Conservation (phyloP, 2,329 filamentous ascomycete species). For the Cadophora gregata region DNA sequence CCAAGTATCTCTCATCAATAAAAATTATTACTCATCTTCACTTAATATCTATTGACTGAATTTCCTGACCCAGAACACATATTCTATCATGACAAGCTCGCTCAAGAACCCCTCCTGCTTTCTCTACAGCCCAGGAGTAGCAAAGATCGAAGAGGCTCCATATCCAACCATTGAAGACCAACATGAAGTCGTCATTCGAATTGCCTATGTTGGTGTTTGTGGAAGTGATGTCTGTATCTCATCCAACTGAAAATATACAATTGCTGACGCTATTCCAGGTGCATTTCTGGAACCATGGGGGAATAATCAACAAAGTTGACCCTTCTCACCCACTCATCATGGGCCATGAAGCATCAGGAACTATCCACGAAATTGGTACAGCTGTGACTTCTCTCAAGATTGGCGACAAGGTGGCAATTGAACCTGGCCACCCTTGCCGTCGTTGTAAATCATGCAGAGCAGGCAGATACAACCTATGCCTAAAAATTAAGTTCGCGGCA, state of each 20-base stretch:
- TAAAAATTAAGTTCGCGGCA: slow-evolving; percentile 55
- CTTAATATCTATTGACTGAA: not conserved
- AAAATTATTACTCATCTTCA: not conserved
- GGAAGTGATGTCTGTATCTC: slow-evolving; percentile 50
- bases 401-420: slow-evolving; percentile 54
- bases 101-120: slow-evolving; percentile 54
- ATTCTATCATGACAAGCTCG: slow-evolving; percentile 15
- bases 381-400: slow-evolving; percentile 30
- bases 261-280: slow-evolving; percentile 26
- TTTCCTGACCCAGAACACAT: not conserved
- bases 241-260: not conserved
- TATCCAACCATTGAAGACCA: slow-evolving; percentile 49
- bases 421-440: slow-evolving; percentile 54
- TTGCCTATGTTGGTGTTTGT: slow-evolving; percentile 55
- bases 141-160: slow-evolving; percentile 52
- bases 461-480: slow-evolving; percentile 51
- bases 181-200: slow-evolving; percentile 51
- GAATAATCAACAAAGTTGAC: slow-evolving; percentile 54
- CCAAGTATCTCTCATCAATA: not conserved
- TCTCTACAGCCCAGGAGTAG: slow-evolving; percentile 51
- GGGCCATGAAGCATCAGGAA: slow-evolving; percentile 54
- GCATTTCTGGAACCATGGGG: slow-evolving; percentile 49
- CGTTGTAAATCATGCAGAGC: slow-evolving; percentile 51
- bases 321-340: slow-evolving; percentile 52
- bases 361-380: slow-evolving; percentile 28